These are phyloP conservation scores for Maudiozyma bulderi DNA, from an alignment of 805 yeast genomes.

Conservation along the genomic window DNA sequence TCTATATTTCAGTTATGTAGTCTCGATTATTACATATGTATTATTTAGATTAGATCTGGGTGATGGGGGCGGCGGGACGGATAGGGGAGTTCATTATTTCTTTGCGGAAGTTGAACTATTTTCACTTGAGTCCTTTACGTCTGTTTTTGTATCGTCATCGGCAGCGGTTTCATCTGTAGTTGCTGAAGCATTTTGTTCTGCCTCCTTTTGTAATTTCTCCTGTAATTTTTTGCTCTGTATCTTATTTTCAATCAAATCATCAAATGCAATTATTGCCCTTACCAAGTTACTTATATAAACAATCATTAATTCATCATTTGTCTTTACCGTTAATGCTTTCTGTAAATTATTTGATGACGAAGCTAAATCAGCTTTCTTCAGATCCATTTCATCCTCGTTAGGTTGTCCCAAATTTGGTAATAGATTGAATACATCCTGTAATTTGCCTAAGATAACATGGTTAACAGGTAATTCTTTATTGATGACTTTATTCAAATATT, in stretches of 20 bases:
- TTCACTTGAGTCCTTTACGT: not conserved
- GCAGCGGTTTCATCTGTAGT: not conserved
- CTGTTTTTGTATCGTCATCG: not conserved
- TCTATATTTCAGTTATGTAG: no score
- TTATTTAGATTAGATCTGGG: no score
- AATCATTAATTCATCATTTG: slow-evolving; percentile 94
- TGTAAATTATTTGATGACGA: slow-evolving; percentile 43
- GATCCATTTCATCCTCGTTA: slow-evolving; percentile 27
- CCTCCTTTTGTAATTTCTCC: slow-evolving; percentile 30
- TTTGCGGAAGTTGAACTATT: not conserved
- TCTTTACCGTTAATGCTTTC: slow-evolving; percentile 79
- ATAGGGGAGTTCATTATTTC: not conserved
- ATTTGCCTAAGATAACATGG: slow-evolving; percentile 79
- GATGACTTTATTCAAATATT: slow-evolving; percentile 66
- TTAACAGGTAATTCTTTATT: slow-evolving; percentile 71
- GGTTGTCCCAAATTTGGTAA: slow-evolving; percentile 62
- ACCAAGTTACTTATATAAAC: slow-evolving; percentile 83
- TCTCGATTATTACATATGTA: no score
- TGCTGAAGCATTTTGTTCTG: slow-evolving; percentile 11
- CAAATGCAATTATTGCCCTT: slow-evolving; percentile 91
- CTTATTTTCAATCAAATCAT: slow-evolving; percentile 92
- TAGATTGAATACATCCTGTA: slow-evolving; percentile 90
- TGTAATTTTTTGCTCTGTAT: slow-evolving; percentile 60
- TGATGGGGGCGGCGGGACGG: no score
- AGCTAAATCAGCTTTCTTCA: slow-evolving; percentile 23